phyloP scores from a whole-genome alignment of 805 yeast genomes.

The Hanseniaspora vineae region DNA sequence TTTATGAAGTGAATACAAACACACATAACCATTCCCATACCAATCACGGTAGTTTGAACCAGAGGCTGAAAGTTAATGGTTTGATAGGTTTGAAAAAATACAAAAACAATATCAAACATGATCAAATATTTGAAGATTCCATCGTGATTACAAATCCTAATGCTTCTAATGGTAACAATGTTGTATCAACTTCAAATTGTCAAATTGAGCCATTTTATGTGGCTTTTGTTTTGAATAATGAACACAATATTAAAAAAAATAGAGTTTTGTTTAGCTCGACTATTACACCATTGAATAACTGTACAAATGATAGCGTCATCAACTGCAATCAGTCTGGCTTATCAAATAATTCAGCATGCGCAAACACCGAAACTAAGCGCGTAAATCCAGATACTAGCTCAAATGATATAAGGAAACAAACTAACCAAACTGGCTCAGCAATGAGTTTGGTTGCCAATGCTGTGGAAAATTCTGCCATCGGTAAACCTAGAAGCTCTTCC shows the following conservation, averaged over 20 bases:
- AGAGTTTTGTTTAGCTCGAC: slow-evolving; percentile 1
- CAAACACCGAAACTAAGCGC: too few relatives aligned
- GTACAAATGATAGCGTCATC: background rate
- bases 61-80: slow-evolving; percentile 2
- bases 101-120: background rate
- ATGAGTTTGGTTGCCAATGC: too few relatives aligned
- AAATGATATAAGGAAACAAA: too few relatives aligned
- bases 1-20: too few relatives aligned
- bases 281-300: background rate
- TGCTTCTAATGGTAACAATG: too few relatives aligned
- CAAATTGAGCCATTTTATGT: slow-evolving; percentile 2
- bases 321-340: background rate
- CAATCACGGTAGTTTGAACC: slow-evolving; percentile 16
- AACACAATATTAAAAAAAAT: slow-evolving; percentile 2
- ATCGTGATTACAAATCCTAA: background rate
- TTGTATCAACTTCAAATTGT: background rate
- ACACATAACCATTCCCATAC: slow-evolving; percentile 6
- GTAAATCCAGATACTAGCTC: too few relatives aligned
- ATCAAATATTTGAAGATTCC: background rate
- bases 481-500: too few relatives aligned
- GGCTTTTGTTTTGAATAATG: slow-evolving; percentile 5
- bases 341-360: too few relatives aligned
- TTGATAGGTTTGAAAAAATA: background rate
- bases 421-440: too few relatives aligned
- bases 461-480: too few relatives aligned